Evolutionary conservation across 2,329 filamentous ascomycete genomes (phyloP).

Genomic region (Torrubiellomyces zombiae): DNA sequence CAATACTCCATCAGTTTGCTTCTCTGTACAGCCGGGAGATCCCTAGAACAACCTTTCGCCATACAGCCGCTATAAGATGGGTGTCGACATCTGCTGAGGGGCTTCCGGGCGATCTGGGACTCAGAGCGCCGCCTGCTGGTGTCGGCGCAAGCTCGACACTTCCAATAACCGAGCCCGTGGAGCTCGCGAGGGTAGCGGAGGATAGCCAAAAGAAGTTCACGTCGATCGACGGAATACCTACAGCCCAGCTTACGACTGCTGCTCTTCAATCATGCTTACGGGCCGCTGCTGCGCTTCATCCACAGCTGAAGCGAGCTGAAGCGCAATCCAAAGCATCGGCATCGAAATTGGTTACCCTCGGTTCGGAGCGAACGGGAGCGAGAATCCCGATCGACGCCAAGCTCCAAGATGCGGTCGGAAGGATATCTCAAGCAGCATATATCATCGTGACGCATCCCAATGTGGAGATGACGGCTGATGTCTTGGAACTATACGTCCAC

Average conservation of each 20-base stretch:
- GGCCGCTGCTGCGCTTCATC: constrained; percentile 26
- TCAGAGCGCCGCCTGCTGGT: constrained; percentile 6
- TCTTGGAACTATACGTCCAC: constrained; percentile 59
- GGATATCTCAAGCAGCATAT: constrained; percentile 46
- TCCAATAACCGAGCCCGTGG: constrained; percentile 19
- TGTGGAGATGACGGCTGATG: constrained; percentile 60
- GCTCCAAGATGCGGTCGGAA: constrained; percentile 28
- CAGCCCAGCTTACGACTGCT: constrained; percentile 23
- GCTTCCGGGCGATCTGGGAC: constrained; percentile 4
- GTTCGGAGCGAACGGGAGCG: constrained; percentile 16
- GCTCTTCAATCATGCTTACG: constrained; percentile 28
- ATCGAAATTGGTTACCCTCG: constrained; percentile 35
- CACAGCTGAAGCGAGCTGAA: constrained; percentile 21
- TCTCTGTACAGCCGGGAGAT: no score
- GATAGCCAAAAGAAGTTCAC: constrained; percentile 26
- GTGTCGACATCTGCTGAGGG: constrained; percentile 9
- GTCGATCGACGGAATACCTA: constrained; percentile 26
- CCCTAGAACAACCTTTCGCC: no score
- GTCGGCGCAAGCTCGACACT: no score
- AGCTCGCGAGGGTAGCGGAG: constrained; percentile 23
- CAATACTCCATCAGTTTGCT: constrained; percentile 10
- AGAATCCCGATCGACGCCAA: constrained; percentile 15
- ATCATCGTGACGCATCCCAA: constrained; percentile 55
- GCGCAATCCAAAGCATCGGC: constrained; percentile 27
- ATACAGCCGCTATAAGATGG: constrained; percentile 11